phyloP scores from a whole-genome alignment of 1,284 basidiomycete genomes.

The Kalmanozyma brasiliensis region DNA sequence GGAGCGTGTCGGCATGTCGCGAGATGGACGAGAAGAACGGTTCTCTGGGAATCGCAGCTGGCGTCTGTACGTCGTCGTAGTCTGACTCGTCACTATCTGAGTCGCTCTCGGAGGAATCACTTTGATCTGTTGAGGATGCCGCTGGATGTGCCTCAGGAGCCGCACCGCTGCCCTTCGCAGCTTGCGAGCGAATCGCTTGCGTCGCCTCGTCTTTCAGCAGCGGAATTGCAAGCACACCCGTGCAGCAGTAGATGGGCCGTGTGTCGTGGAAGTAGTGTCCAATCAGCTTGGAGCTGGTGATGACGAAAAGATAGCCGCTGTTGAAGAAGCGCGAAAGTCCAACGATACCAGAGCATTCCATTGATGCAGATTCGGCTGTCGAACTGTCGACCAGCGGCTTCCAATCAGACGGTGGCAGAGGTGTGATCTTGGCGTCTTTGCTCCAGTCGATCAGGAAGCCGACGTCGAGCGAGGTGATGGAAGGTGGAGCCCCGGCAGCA shows the following conservation, averaged over 20 bases:
- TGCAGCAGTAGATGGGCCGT: conserved; percentile 53
- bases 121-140: conserved; percentile 4
- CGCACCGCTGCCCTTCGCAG: conserved; percentile 15
- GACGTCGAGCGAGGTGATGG: conserved; percentile 32
- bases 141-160: background rate
- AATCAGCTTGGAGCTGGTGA: conserved; percentile 50
- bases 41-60: conserved; percentile 41
- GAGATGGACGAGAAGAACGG: conserved; percentile 35
- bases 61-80: conserved; percentile 53
- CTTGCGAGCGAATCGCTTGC: conserved; percentile 30
- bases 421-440: conserved; percentile 31
- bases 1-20: conserved; percentile 21
- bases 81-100: conserved; percentile 38
- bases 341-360: conserved; percentile 49
- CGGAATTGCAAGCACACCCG: conserved; percentile 54
- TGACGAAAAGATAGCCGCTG: conserved; percentile 59
- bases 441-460: conserved; percentile 47
- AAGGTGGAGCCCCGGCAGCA: conserved; percentile 7
- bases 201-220: conserved; percentile 40
- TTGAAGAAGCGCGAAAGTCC: conserved; percentile 54
- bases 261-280: conserved; percentile 56
- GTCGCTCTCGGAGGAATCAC: conserved; percentile 16
- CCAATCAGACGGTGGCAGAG: conserved; percentile 23
- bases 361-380: conserved; percentile 8
- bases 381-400: conserved; percentile 14